phyloP scores from a whole-genome alignment of 768 basidiomycete species.

The Krasilnikovozyma curviuscula region DNA sequence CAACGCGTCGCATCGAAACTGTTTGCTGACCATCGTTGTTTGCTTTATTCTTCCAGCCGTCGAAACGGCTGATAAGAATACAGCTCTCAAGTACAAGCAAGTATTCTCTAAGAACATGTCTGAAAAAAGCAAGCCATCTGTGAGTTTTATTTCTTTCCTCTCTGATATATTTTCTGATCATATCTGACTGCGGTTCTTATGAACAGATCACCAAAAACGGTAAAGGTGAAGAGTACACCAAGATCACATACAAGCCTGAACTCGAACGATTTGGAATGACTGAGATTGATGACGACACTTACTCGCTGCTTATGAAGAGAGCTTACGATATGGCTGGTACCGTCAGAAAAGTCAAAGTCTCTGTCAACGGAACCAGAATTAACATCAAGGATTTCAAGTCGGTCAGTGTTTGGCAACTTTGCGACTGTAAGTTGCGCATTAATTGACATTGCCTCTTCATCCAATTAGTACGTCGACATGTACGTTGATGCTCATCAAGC shows the following conservation, averaged over 20 bases:
- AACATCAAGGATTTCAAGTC: conserved; percentile 85
- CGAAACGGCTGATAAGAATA: conserved; percentile 80
- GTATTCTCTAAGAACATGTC: conserved; percentile 88
- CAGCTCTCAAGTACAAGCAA: conserved; percentile 79
- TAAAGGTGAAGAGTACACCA: conserved; percentile 76
- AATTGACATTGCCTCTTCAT: too few species aligned
- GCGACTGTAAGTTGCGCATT: background rate
- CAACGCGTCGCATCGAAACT: background rate
- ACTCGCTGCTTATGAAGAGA: conserved; percentile 71
- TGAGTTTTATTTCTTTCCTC: conserved; percentile 3
- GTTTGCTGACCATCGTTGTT: background rate
- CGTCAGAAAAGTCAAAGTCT: conserved; percentile 78
- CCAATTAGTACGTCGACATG: conserved; percentile 67
- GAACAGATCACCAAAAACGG: conserved; percentile 61
- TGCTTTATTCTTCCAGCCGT: conserved; percentile 30
- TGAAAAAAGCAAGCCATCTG: conserved; percentile 61
- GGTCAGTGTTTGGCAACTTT: conserved; percentile 16
- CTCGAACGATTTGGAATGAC: conserved; percentile 76
- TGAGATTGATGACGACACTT: conserved; percentile 72
- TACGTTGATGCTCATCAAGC: conserved; percentile 62
- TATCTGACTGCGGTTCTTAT: background rate
- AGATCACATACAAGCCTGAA: conserved; percentile 83
- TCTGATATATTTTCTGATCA: background rate
- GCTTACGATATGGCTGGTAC: conserved; percentile 98
- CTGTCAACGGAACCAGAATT: conserved; percentile 67